Base-by-base conservation (phyloP, 768 basidiomycete species). In the Leccinum incarnatum region DNA sequence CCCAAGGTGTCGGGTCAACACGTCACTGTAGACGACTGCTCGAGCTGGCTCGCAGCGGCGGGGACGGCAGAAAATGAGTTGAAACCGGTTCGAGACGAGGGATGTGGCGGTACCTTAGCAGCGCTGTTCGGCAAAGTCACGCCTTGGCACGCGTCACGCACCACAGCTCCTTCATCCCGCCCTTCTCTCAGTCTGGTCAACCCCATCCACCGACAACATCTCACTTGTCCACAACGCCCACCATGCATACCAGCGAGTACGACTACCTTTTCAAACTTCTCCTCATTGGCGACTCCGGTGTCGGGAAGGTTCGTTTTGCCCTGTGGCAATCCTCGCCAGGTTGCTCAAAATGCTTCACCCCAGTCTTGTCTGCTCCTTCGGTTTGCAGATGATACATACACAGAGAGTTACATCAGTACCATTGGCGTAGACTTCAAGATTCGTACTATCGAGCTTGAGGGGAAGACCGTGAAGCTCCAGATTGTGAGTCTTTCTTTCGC, bases 391-490 rank as follows among this genome's bases (percentile, higher is more conserved):
- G 96, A 98, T 75, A 91, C 94, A 53, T 98, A 95, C 81, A 97
- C 96, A 54, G 94, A 96, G 74, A 93, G 91, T 67, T 98, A 96
- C 77, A 95, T 98, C 72, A 91, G 89, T 59, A 98, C 96, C 40
- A 98, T 98, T 75, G 97, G 97, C 64, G 94, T 98, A 58, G 95
- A 97, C 80, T 97, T 97, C 80, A 96, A 95, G 88, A 98, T 98
- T 78, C 86, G 96, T 60, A 98, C 96, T 36, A 98, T 98, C 76
- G 96, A 98, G 74, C 82, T 98, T 55, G 96, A 98, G 70, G 96
- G 96, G 59, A 97, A 97, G 88, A 93, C 92, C 1, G 93, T 98
- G 75, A 98, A 98, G 76, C 83, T 98, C 59, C 96, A 98, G 78
- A 98, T 98, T 76, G 95, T 97, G 69, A 76, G 95, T 77, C 46